Evolutionary conservation across 2,329 filamentous ascomycete genomes (phyloP).

Genomic region (Neocatenulostroma microsporum): DNA sequence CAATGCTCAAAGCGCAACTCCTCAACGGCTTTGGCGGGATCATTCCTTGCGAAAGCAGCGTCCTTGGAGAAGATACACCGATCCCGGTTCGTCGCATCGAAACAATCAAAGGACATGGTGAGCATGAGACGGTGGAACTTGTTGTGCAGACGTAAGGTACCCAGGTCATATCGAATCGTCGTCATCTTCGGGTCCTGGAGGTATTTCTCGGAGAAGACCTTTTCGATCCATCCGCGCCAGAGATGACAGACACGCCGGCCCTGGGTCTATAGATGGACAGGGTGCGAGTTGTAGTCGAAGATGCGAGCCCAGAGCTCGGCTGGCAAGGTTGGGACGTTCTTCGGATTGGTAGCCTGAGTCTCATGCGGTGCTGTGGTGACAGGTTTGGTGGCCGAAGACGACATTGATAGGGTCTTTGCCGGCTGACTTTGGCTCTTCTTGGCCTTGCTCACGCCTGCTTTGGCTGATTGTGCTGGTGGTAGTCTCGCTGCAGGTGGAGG

Average conservation of each 20-base stretch:
- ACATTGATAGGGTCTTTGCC: too few relatives aligned
- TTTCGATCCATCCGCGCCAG: not conserved
- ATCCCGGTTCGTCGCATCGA: not conserved
- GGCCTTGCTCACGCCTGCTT: too few relatives aligned
- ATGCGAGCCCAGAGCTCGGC: conserved; percentile 1
- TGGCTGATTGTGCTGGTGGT: too few relatives aligned
- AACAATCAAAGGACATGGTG: not conserved
- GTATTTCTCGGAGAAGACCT: not conserved
- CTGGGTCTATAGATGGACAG: conserved; percentile 1
- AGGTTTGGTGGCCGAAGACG: too few relatives aligned
- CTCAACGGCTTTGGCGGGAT: too few relatives aligned
- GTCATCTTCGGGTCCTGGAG: not conserved
- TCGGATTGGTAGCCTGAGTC: too few relatives aligned
- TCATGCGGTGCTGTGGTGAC: too few relatives aligned
- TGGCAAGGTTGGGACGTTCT: too few relatives aligned
- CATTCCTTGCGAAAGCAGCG: not conserved
- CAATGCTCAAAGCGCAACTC: too few relatives aligned
- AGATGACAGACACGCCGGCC: not conserved
- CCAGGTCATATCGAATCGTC: not conserved
- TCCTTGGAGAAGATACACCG: not conserved
- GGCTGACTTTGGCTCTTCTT: too few relatives aligned
- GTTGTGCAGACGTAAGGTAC: not conserved
- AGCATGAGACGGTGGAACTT: not conserved
- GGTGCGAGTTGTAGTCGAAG: not conserved
- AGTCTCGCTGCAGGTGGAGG: too few relatives aligned